A percentile compares a stretch with the other conserved stretches of the same genome.
phyloP scores from a whole-genome alignment of 1,284 basidiomycete genomes.

The Ceratobasidium sp. region DNA sequence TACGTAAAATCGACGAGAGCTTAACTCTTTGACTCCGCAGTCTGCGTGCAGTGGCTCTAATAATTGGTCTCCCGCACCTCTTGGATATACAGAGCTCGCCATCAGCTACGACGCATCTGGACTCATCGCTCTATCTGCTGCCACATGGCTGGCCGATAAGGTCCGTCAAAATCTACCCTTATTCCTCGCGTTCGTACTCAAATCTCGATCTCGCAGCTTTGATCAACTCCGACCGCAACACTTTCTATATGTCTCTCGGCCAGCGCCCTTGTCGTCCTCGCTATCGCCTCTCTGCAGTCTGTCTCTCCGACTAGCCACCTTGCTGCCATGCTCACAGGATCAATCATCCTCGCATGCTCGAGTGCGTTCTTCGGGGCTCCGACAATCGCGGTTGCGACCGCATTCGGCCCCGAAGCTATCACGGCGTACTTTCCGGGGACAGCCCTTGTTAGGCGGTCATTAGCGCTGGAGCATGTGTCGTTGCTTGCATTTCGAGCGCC shows the following conservation, averaged over 20 bases:
- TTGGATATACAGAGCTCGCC: too few species aligned
- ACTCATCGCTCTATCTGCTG: background rate
- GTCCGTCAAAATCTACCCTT: background rate
- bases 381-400: background rate
- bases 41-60: too few species aligned
- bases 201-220: background rate
- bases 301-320: background rate
- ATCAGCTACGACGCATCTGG: background rate
- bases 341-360: background rate
- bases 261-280: background rate
- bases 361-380: background rate
- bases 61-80: too few species aligned
- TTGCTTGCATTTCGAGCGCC: background rate
- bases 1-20: too few species aligned
- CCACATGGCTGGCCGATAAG: background rate
- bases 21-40: too few species aligned
- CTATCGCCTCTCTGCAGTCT: background rate
- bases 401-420: background rate
- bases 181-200: too few species aligned
- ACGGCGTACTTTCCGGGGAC: background rate
- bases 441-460: conserved; percentile 1
- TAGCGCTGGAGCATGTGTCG: background rate
- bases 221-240: background rate
- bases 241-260: background rate
- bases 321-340: background rate